Evolutionary conservation across 225 moss, liverwort and hornwort genomes (phyloP).

Genomic region (Marchantia polymorpha): DNA sequence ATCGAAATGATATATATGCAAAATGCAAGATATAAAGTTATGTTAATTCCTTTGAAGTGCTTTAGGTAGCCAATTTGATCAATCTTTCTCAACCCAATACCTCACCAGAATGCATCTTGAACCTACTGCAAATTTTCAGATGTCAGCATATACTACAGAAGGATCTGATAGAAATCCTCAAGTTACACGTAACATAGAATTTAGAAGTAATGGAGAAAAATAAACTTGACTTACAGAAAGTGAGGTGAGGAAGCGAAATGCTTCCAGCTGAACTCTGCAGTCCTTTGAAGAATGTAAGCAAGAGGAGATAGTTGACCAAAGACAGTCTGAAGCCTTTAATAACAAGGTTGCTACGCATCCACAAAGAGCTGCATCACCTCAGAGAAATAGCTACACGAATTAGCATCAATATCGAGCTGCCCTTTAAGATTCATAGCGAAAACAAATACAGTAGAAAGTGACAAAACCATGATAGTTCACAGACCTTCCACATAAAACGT

Average conservation of each 20-base stretch:
- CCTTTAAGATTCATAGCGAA: background rate
- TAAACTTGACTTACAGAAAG: slow-evolving; percentile 58
- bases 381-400: background rate
- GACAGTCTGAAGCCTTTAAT: slow-evolving; percentile 47
- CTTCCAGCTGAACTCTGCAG: slow-evolving; percentile 52
- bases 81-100: too few species aligned
- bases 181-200: too few species aligned
- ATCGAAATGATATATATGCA: background rate
- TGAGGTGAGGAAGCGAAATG: slow-evolving; percentile 67
- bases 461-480: background rate
- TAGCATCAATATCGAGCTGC: background rate
- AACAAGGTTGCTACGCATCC: slow-evolving; percentile 58
- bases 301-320: slow-evolving; percentile 60
- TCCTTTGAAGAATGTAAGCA: slow-evolving; percentile 54
- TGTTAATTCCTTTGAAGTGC: background rate
- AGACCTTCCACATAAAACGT: background rate
- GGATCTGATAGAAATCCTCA: background rate
- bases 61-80: too few species aligned
- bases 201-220: background rate
- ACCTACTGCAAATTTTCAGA: background rate
- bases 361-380: slow-evolving; percentile 57
- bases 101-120: too few species aligned
- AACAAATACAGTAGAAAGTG: background rate
- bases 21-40: background rate
- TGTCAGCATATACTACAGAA: background rate